Base-by-base conservation (phyloP, 1,284 basidiomycete genomes). In the Dichomitus squalens region DNA sequence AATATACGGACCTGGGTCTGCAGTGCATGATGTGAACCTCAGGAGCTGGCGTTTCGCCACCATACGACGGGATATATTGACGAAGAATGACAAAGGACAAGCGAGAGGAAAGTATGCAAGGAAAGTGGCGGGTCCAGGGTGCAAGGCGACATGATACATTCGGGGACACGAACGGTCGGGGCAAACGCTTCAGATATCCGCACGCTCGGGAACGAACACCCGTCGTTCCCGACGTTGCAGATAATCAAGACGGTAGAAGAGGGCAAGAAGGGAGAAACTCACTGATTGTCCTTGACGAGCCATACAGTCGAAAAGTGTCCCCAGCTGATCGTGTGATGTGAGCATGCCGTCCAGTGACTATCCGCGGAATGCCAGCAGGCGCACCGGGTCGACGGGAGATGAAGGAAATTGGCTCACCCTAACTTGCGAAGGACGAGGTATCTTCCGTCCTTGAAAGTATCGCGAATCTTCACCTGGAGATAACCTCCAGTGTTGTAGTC, bases 231-330 rank as follows among this genome's bases (percentile, higher is more conserved):
- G 16, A 33, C 16, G 29, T 5, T 27, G 44, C 11, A 47, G 43
- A 21, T 25, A 47, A 33, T 31, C 20, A 47, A 47, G 20, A 47
- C 18, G 21, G 20, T 27, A 4, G 36, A 29, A 39, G 29, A 49
- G 47, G 59, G 57, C 55, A 43, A 35, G 59, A 65, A 56, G 55
- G 61, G 55, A 61, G 50, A 58, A 49, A 80, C 88, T 69, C 65
- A 92, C 88, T 82, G 74, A 36, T 75, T 75, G 68, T 93, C 90
- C 68, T 86, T 86, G 27, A 90, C 88, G 27, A 93, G 85, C 90
- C 90, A 93, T 51, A 92, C 90, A 40, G 90, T 90, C 2, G 89
- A 91, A 72, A 96, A 96, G 75, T 95, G 93, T 49, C 93, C 93
- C 93, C 93, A 96, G 57, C 88, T 91, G 64, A 36, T 65, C 62